Evolutionary conservation across 495 filamentous ascomycete genomes (phyloP).

Genomic region (Lentithecium fluviatile): DNA sequence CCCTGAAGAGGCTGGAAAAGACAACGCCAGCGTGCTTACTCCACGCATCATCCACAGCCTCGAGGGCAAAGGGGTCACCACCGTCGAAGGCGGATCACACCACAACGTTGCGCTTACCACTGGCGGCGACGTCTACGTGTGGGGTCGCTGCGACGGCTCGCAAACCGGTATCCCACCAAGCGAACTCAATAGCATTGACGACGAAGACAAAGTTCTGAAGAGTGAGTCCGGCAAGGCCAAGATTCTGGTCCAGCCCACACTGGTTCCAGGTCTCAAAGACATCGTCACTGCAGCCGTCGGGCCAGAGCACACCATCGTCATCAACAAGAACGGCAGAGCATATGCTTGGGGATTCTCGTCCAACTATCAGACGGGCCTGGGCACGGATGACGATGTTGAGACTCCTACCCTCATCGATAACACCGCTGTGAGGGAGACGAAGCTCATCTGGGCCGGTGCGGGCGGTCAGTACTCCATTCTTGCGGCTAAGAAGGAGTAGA

Average conservation of each 20-base stretch:
- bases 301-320: constrained; percentile 60
- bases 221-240: constrained; percentile 56
- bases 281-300: constrained; percentile 50
- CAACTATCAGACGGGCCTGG: constrained; percentile 67
- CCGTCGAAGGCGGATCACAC: constrained; percentile 66
- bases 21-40: constrained; percentile 56
- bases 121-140: constrained; percentile 62
- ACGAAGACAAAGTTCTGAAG: constrained; percentile 55
- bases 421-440: constrained; percentile 57
- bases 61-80: constrained; percentile 49
- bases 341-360: constrained; percentile 70
- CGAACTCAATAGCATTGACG: constrained; percentile 51
- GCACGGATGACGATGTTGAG: constrained; percentile 57
- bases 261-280: constrained; percentile 49
- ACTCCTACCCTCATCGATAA: constrained; percentile 62
- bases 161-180: constrained; percentile 59
- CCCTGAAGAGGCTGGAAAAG: constrained; percentile 64
- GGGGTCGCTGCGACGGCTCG: constrained; percentile 66
- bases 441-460: constrained; percentile 57
- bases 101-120: constrained; percentile 64
- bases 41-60: constrained; percentile 64
- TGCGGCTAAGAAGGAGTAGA: constrained; percentile 33
- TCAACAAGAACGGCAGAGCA: constrained; percentile 59
- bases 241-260: constrained; percentile 56
- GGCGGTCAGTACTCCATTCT: constrained; percentile 69